Base-by-base conservation (phyloP, 495 filamentous ascomycete genomes). In the Xylaria castorea region DNA sequence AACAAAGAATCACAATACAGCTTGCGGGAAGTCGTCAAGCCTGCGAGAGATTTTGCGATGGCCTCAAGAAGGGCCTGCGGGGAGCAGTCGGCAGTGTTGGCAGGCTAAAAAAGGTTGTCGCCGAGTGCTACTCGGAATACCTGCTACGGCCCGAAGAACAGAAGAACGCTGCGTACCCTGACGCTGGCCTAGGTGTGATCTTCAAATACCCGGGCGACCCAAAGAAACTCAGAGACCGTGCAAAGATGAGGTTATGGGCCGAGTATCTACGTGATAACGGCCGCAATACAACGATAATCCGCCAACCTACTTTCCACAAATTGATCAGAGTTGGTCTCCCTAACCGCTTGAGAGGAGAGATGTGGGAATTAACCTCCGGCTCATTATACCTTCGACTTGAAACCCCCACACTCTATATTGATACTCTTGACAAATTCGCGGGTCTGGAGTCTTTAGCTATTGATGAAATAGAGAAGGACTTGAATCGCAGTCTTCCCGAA, bases 221-320 rank as follows among this genome's bases (percentile, higher is more conserved):
- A n/a, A 92, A 92, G 73, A 98, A 98, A 81, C 87, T 98, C 50
- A 87, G 96, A 75, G 97, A 99, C 83, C 87, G 93, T 51, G 97
- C 94, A 76, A 99, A 99, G 86, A 98, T 99, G 93, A 87, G 96
- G 66, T 81, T 99, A 30, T 99, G 96, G 96, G 91, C 91, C 57
- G 96, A 99, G 85, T 98, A 99, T 81, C 86, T 99, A 60, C 87
- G 93, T 83, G 97, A 98, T 80, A 98, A 98, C 76, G 96, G 96
- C 60, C 92, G 96, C 55, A 98, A 98, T 83, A 87, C 91, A 27
- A 97, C 95, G 0, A 85, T 99, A 42, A 89, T 99, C 62, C 91
- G 96, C 63, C 97, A 99, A 78, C 95, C 96, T 40, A 98, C 94
- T 1, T 98, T 99, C 78, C 95, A 98, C 82, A 98, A 98, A 77